A percentile compares a stretch with the other conserved stretches of the same genome.
Evolutionary conservation across 345 rosid species (phyloP).

Genomic region (Streptanthus diversifolius): DNA sequence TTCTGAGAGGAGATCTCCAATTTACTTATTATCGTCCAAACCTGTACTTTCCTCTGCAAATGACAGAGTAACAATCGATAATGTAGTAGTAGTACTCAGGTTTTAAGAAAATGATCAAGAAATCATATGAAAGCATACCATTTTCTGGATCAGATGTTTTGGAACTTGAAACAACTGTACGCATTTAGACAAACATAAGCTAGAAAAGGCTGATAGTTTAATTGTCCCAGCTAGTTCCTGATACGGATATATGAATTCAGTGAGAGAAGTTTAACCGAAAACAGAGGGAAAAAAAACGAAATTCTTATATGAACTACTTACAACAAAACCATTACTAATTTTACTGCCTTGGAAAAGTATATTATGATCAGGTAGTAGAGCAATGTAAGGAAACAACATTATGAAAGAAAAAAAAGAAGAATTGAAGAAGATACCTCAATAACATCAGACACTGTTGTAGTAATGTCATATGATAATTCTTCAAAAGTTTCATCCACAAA

Average conservation of each 20-base stretch:
- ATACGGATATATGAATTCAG: slow-evolving; percentile 19
- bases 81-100: too few relatives aligned
- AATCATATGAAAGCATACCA: slow-evolving; percentile 46
- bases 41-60: slow-evolving; percentile 84
- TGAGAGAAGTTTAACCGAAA: not conserved
- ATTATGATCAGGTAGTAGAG: not conserved
- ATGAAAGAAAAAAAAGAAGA: not conserved
- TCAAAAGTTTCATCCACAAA: slow-evolving; percentile 96
- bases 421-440: slow-evolving; percentile 61
- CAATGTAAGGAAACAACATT: not conserved
- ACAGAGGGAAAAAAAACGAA: not conserved
- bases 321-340: not conserved
- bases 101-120: not conserved
- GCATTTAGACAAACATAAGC: slow-evolving; percentile 93
- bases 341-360: not conserved
- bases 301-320: not conserved
- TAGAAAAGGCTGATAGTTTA: slow-evolving; percentile 76
- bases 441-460: slow-evolving; percentile 87
- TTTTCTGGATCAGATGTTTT: slow-evolving; percentile 80
- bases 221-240: slow-evolving; percentile 95
- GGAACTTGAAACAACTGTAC: slow-evolving; percentile 83
- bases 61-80: slow-evolving; percentile 23
- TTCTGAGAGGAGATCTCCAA: slow-evolving; percentile 88
- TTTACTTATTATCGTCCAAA: slow-evolving; percentile 88
- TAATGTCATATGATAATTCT: slow-evolving; percentile 93